A percentile compares a stretch with the other conserved stretches of the same genome.
Conservation (phyloP, 805 yeast genomes). For the Saturnispora hagleri region DNA sequence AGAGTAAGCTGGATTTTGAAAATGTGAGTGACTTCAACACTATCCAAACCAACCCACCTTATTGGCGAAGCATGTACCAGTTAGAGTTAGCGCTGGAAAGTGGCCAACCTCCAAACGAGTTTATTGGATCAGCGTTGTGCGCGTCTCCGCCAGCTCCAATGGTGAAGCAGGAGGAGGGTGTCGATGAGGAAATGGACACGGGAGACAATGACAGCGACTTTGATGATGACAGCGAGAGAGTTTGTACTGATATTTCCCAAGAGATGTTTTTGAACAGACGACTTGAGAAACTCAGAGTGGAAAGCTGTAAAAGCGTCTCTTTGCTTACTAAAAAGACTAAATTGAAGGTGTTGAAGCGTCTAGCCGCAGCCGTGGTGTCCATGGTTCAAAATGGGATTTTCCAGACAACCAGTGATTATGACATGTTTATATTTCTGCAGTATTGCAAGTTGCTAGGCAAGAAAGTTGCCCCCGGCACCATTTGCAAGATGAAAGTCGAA, state of each 20-base stretch:
- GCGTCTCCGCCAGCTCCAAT: neutral
- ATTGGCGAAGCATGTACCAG: constrained; percentile 7
- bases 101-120: neutral
- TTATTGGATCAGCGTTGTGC: neutral
- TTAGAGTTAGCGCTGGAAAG: neutral
- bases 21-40: constrained; percentile 7
- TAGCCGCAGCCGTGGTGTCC: constrained; percentile 11
- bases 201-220: neutral
- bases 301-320: neutral
- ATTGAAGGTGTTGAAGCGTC: neutral
- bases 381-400: constrained; percentile 5
- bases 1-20: neutral
- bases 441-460: constrained; percentile 6
- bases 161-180: neutral
- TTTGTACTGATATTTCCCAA: neutral
- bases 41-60: constrained; percentile 10
- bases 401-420: constrained; percentile 4
- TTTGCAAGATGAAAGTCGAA: constrained; percentile 5
- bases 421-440: constrained; percentile 10
- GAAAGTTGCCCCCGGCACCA: constrained; percentile 1
- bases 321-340: neutral
- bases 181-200: neutral
- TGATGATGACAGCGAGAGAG: neutral
- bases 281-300: constrained; percentile 6
- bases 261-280: constrained; percentile 6